phyloP scores from a whole-genome alignment of 129 eudicot genomes.

The Dittrichia graveolens region DNA sequence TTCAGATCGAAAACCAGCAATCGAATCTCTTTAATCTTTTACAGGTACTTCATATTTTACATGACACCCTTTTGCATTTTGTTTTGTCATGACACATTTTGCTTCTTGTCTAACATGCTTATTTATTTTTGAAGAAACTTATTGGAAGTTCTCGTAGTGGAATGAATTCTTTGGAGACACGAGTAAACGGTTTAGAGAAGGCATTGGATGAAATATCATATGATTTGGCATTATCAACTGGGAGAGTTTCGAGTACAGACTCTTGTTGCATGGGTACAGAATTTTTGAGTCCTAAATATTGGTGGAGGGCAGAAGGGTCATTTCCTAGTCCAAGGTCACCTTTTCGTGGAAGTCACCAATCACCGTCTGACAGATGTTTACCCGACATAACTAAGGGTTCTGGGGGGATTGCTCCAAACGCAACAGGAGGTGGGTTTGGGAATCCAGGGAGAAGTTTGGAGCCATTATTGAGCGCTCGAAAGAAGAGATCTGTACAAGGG shows the following conservation, averaged over 20 bases:
- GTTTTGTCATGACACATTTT: not conserved
- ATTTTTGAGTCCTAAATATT: constrained; percentile 85
- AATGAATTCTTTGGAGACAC: constrained; percentile 79
- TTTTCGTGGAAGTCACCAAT: constrained; percentile 43
- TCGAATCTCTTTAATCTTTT: constrained; percentile 77
- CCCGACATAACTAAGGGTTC: constrained; percentile 21
- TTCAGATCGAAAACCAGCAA: constrained; percentile 89
- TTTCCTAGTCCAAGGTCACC: constrained; percentile 39
- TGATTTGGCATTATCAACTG: constrained; percentile 62
- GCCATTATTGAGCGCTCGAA: constrained; percentile 22
- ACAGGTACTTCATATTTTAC: constrained; percentile 49
- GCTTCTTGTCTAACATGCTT: not conserved
- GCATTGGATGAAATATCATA: constrained; percentile 80
- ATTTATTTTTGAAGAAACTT: constrained; percentile 48
- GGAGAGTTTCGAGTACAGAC: constrained; percentile 56
- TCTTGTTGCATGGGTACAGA: constrained; percentile 83
- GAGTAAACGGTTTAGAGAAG: constrained; percentile 92
- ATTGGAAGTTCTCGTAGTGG: constrained; percentile 91
- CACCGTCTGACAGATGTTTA: constrained; percentile 19
- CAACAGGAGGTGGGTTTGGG: constrained; percentile 26
- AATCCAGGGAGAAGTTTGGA: constrained; percentile 36
- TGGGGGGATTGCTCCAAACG: constrained; percentile 20
- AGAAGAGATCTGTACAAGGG: constrained; percentile 32
- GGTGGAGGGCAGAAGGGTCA: constrained; percentile 79
- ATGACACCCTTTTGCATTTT: not conserved